Conservation (phyloP, 805 yeast species). For the Metschnikowia similis region DNA sequence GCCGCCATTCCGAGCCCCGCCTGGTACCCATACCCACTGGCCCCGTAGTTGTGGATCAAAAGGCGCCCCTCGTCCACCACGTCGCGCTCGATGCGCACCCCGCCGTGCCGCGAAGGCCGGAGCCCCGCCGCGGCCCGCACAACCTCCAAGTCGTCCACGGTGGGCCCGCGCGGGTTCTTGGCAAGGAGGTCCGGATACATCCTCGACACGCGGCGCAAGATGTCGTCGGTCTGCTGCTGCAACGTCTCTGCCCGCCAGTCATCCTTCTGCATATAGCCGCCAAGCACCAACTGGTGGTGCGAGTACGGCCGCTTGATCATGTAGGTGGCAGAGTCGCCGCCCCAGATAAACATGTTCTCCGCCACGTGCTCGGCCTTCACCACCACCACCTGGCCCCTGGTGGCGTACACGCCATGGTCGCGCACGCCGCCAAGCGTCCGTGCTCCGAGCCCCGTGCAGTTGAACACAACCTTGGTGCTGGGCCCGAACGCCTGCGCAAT, state of each 20-base stretch:
- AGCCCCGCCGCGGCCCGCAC: constrained; percentile 67
- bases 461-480: constrained; percentile 51
- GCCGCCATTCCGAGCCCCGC: constrained; percentile 60
- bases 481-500: constrained; percentile 49
- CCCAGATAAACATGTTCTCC: constrained; percentile 59
- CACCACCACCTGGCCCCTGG: constrained; percentile 77
- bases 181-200: constrained; percentile 48
- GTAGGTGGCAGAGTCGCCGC: constrained; percentile 56
- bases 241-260: constrained; percentile 61
- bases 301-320: constrained; percentile 69
- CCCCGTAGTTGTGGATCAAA: constrained; percentile 70
- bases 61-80: constrained; percentile 25
- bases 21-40: constrained; percentile 63
- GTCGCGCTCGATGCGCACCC: constrained; percentile 65
- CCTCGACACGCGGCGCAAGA: constrained; percentile 52
- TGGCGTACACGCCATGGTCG: constrained; percentile 61
- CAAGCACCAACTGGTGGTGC: constrained; percentile 63
- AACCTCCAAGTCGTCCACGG: constrained; percentile 44
- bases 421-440: constrained; percentile 57
- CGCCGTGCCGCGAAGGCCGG: constrained; percentile 74
- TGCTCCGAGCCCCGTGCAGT: constrained; percentile 77
- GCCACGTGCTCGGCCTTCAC: constrained; percentile 64
- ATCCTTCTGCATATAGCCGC: constrained; percentile 67
- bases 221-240: constrained; percentile 55
- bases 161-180: constrained; percentile 25